Conservation (phyloP, 192 early-diverging fungal genomes). For the Paraglomus brasilianum region DNA sequence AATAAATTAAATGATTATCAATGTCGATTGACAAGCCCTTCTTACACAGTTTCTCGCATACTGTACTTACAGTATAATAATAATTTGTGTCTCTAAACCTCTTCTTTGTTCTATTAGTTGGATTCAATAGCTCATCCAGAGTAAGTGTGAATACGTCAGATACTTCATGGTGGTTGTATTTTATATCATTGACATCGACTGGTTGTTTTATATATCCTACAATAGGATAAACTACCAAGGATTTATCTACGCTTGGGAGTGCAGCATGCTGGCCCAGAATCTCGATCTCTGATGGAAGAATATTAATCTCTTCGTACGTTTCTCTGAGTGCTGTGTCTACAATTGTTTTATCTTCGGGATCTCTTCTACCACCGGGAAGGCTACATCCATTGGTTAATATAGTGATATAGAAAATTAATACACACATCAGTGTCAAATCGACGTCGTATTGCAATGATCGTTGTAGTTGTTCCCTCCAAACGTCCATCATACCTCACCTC, state of each 20-base stretch:
- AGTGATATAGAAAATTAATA: not conserved
- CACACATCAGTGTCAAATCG: conserved; percentile 4
- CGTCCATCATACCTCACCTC: conserved; percentile 61
- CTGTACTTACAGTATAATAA: conserved; percentile 58
- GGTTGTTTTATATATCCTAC: conserved; percentile 54
- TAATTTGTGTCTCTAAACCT: conserved; percentile 54
- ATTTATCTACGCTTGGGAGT: conserved; percentile 58
- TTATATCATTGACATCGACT: conserved; percentile 43
- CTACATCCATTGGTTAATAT: conserved; percentile 33
- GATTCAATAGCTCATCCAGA: conserved; percentile 61
- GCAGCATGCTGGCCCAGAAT: conserved; percentile 62
- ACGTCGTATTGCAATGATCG: not conserved
- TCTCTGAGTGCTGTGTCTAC: conserved; percentile 75
- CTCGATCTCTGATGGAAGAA: conserved; percentile 44
- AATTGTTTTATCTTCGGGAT: conserved; percentile 53
- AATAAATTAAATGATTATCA: not conserved
- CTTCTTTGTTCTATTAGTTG: conserved; percentile 36
- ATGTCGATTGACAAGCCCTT: too few relatives aligned
- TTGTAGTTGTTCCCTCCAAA: not conserved
- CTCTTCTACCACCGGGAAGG: conserved; percentile 76
- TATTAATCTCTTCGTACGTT: conserved; percentile 74
- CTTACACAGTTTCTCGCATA: conserved; percentile 45
- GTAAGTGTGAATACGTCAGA: conserved; percentile 65
- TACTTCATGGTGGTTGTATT: conserved; percentile 69
- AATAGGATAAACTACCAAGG: conserved; percentile 61